Percentiles rank a stretch among this genome's conserved stretches.
Evolutionary conservation across 768 basidiomycete species (phyloP).

Genomic region (Trametes maxima): DNA sequence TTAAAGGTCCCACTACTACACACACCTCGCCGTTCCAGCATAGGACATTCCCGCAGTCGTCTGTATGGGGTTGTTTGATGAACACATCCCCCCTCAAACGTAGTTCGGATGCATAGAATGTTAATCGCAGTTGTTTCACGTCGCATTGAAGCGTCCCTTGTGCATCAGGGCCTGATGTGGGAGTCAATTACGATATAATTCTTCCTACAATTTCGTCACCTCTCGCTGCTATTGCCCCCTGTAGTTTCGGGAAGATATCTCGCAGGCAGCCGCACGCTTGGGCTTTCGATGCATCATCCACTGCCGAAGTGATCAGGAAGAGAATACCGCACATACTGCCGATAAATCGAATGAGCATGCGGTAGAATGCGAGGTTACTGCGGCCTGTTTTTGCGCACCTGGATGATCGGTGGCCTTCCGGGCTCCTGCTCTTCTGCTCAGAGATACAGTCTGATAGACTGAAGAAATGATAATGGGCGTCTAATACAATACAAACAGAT

Average conservation of each 20-base stretch:
- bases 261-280: slow-evolving; percentile 22
- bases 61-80: slow-evolving; percentile 68
- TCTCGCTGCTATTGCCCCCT: slow-evolving; percentile 55
- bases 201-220: slow-evolving; percentile 42
- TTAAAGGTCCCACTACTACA: slow-evolving; percentile 3
- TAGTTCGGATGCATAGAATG: slow-evolving; percentile 77
- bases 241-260: slow-evolving; percentile 39
- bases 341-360: background rate
- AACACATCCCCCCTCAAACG: slow-evolving; percentile 61
- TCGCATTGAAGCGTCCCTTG: slow-evolving; percentile 40
- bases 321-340: slow-evolving; percentile 71
- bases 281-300: background rate
- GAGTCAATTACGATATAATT: background rate
- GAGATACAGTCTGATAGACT: no score
- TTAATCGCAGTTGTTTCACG: slow-evolving; percentile 36
- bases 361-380: no score
- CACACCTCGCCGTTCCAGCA: slow-evolving; percentile 88
- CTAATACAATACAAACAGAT: background rate
- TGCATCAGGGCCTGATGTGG: slow-evolving; percentile 63
- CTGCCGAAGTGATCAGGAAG: slow-evolving; percentile 41
- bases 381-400: no score
- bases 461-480: slow-evolving; percentile 10
- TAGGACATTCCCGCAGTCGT: slow-evolving; percentile 54
- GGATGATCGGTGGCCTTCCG: no score
- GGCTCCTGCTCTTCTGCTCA: no score